phyloP scores from a whole-genome alignment of 108 stramenopile species.

The Schizochytrium sp. region DNA sequence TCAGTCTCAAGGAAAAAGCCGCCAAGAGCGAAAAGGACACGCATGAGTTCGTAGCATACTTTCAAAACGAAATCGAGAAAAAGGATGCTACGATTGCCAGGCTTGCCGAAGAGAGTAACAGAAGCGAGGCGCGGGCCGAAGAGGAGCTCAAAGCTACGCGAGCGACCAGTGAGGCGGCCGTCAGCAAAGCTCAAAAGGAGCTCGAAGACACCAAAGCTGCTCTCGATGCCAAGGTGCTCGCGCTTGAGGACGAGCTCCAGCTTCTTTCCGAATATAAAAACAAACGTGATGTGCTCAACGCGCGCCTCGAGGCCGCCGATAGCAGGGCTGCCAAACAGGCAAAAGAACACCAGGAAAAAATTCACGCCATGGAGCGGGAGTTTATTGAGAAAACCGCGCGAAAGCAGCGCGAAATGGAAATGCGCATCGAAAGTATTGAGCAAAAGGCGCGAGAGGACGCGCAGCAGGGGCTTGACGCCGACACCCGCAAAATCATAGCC shows the following conservation, averaged over 20 bases:
- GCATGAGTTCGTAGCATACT: constrained; percentile 56
- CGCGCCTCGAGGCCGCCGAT: constrained; percentile 34
- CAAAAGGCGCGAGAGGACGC: constrained; percentile 42
- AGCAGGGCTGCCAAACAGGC: constrained; percentile 20
- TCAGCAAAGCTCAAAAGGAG: constrained; percentile 31
- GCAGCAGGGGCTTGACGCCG: constrained; percentile 33
- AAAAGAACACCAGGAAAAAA: constrained; percentile 19
- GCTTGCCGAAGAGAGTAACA: constrained; percentile 38
- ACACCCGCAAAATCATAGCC: constrained; percentile 34
- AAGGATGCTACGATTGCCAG: constrained; percentile 39
- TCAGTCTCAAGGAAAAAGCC: constrained; percentile 28
- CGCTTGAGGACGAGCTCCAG: constrained; percentile 10
- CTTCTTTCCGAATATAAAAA: constrained; percentile 32
- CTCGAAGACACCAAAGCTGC: neutral
- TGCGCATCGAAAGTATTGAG: neutral
- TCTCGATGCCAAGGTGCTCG: neutral
- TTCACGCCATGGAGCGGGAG: constrained; percentile 27
- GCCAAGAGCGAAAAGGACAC: constrained; percentile 52
- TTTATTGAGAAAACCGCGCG: constrained; percentile 33
- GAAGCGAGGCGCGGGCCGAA: constrained; percentile 22
- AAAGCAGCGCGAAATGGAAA: neutral
- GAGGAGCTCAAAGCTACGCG: neutral
- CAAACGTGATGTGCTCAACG: constrained; percentile 31
- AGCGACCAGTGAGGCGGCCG: neutral
- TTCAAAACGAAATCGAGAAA: constrained; percentile 46